These are phyloP conservation scores for Monilinia fructigena DNA, from an alignment of 2,329 filamentous ascomycete genomes.

Conservation along the genomic window DNA sequence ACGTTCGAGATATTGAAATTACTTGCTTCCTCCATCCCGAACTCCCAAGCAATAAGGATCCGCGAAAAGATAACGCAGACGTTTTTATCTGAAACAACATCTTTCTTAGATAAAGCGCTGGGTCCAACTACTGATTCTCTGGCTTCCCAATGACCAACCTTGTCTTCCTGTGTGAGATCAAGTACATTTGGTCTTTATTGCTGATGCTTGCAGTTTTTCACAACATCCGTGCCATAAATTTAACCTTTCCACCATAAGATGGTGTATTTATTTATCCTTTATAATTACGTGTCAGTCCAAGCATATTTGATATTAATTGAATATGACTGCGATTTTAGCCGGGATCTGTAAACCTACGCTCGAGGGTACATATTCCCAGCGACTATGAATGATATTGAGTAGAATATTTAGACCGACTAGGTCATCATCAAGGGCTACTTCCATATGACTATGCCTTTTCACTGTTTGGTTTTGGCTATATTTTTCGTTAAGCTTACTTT, in stretches of 20 bases:
- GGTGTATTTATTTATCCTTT: no score
- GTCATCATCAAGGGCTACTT: background rate
- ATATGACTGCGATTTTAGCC: background rate
- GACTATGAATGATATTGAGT: background rate
- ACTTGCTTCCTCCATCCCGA: background rate
- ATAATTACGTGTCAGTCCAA: no score
- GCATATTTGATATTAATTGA: background rate
- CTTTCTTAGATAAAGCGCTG: background rate
- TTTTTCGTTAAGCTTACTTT: background rate
- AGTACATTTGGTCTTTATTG: no score
- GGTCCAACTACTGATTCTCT: no score
- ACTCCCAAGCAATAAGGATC: background rate
- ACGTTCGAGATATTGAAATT: background rate
- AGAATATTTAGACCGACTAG: background rate
- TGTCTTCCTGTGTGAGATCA: no score
- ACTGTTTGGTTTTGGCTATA: background rate
- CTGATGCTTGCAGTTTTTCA: no score
- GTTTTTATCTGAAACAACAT: background rate
- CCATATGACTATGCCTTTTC: background rate
- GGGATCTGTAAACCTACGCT: background rate
- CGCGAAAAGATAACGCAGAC: background rate
- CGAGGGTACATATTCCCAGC: fast-evolving
- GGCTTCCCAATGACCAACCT: no score
- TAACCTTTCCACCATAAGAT: no score
- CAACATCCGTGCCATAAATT: no score